phyloP scores from a whole-genome alignment of 2,329 filamentous ascomycete genomes.

The Samsoniella hepiali region DNA sequence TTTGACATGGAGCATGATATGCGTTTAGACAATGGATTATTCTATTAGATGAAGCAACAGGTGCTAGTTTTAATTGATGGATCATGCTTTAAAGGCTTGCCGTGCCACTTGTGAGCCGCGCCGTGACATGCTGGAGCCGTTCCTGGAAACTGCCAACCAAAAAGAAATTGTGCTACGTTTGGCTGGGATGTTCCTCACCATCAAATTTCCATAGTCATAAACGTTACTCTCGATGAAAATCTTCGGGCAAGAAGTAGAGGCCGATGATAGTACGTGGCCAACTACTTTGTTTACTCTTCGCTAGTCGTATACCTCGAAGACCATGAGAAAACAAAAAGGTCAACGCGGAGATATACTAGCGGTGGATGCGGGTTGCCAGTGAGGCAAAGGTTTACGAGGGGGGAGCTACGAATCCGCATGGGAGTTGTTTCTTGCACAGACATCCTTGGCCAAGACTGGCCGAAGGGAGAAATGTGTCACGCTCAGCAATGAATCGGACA shows the following conservation, averaged over 20 bases:
- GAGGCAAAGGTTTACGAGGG: background rate
- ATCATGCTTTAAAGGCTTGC: conserved; percentile 2
- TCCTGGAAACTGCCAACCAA: background rate
- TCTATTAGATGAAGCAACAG: conserved; percentile 13
- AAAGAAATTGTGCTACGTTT: background rate
- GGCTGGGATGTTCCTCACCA: conserved; percentile 67
- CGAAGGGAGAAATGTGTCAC: conserved; percentile 18
- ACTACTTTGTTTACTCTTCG: conserved; percentile 66
- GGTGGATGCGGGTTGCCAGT: conserved; percentile 33
- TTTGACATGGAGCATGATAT: conserved; percentile 9
- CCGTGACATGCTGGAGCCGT: background rate
- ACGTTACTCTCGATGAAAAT: conserved; percentile 63
- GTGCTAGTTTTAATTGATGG: conserved; percentile 16
- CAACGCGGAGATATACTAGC: conserved; percentile 88
- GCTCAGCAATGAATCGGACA: conserved; percentile 15
- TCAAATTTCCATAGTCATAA: conserved; percentile 77
- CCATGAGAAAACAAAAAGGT: conserved; percentile 61
- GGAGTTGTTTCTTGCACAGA: background rate
- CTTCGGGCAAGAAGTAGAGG: conserved; percentile 71
- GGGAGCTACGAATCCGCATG: background rate
- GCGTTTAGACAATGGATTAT: conserved; percentile 4
- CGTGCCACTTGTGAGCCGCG: background rate
- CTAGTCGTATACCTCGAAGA: conserved; percentile 91
- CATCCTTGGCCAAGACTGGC: conserved; percentile 15
- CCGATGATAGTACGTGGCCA: conserved; percentile 45